Evolutionary conservation across 441 rosid genomes (phyloP).

Genomic region (Jatropha multifida): DNA sequence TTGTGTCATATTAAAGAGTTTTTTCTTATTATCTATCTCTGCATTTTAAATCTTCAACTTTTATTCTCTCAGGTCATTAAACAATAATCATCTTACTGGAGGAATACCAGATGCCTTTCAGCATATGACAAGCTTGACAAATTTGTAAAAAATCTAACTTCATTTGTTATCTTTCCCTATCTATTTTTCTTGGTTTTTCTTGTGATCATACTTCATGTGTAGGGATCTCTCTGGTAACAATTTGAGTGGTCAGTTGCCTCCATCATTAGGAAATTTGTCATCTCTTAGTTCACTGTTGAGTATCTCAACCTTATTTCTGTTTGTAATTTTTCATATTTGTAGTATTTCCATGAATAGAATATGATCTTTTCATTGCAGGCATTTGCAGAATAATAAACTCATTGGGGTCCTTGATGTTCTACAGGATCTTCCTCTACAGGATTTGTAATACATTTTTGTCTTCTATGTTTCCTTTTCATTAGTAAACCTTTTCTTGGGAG

Average conservation of each 20-base stretch:
- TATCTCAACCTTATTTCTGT: not conserved
- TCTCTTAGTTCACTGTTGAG: constrained; percentile 31
- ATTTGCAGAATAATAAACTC: constrained; percentile 80
- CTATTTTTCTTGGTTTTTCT: constrained; percentile 11
- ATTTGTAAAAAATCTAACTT: constrained; percentile 47
- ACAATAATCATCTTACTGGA: constrained; percentile 62
- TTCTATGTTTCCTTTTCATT: not conserved
- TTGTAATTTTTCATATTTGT: not conserved
- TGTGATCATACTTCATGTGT: constrained; percentile 26
- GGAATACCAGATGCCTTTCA: constrained; percentile 79
- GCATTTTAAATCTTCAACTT: constrained; percentile 5
- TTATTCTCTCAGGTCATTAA: constrained; percentile 52
- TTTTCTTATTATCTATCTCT: constrained; percentile 8
- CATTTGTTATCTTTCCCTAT: not conserved
- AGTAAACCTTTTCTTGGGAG: not conserved
- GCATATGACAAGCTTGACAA: constrained; percentile 46
- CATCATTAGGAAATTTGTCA: constrained; percentile 28
- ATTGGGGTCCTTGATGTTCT: constrained; percentile 72
- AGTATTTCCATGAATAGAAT: not conserved
- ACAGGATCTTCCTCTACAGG: constrained; percentile 68
- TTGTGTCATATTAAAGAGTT: constrained; percentile 8
- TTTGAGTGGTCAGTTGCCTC: constrained; percentile 68
- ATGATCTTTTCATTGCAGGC: constrained; percentile 43
- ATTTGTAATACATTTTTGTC: constrained; percentile 47
- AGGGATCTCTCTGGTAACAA: constrained; percentile 82